These are phyloP conservation scores for Gyromitra esculenta DNA, from an alignment of 2,329 filamentous ascomycete genomes.

Conservation along the genomic window DNA sequence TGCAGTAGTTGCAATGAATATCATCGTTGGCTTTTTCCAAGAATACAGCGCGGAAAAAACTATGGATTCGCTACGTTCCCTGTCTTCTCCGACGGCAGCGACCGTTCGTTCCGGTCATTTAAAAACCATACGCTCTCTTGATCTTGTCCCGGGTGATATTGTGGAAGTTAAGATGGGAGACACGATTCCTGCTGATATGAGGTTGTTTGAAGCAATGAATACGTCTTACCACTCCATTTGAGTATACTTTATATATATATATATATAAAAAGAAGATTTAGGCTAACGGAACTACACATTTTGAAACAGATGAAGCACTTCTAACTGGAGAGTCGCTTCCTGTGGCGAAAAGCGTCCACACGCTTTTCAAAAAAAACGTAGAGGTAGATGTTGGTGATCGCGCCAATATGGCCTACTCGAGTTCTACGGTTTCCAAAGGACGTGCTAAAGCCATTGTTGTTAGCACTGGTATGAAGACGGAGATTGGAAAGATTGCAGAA, in stretches of 20 bases:
- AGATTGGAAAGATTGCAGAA: constrained; percentile 72
- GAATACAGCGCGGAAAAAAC: constrained; percentile 67
- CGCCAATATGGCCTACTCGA: constrained; percentile 71
- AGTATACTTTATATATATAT: constrained; percentile 23
- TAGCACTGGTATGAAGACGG: constrained; percentile 70
- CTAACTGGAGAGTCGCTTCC: constrained; percentile 72
- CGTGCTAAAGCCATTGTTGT: constrained; percentile 70
- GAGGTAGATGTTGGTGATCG: constrained; percentile 70
- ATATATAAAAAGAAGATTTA: constrained; percentile 58
- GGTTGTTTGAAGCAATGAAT: constrained; percentile 61
- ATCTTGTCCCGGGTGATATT: constrained; percentile 70
- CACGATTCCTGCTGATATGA: constrained; percentile 62
- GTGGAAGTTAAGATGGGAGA: constrained; percentile 67
- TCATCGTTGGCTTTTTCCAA: constrained; percentile 68
- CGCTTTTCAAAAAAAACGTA: constrained; percentile 62
- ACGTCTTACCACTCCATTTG: constrained; percentile 30
- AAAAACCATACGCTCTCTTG: constrained; percentile 65
- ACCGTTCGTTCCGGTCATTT: constrained; percentile 66
- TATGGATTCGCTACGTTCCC: constrained; percentile 65
- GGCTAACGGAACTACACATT: constrained; percentile 62
- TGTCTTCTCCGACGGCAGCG: constrained; percentile 65
- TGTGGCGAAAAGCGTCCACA: constrained; percentile 66
- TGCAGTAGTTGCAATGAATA: constrained; percentile 69
- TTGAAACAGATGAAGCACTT: constrained; percentile 70
- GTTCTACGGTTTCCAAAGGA: constrained; percentile 71